Percentiles rank a stretch among this genome's conserved stretches.
Evolutionary conservation across 169 alveolate species (phyloP).

Genomic region (Plasmodium vinckei): DNA sequence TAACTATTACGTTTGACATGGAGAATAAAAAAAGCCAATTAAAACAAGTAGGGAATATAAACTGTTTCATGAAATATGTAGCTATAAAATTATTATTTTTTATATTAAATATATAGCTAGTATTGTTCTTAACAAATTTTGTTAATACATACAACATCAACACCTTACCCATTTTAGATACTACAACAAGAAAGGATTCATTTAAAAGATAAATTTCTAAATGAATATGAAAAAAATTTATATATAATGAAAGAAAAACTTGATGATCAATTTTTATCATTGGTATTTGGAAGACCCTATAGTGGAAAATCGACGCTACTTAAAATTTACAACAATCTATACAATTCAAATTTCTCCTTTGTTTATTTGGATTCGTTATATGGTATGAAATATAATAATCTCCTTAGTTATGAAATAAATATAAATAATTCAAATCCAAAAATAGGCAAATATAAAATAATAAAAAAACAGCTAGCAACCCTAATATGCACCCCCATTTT

Average conservation of each 20-base stretch:
- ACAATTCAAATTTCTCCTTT: constrained; percentile 21
- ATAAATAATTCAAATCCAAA: no score
- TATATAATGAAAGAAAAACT: constrained; percentile 62
- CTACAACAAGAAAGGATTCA: constrained; percentile 27
- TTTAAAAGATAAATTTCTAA: constrained; percentile 27
- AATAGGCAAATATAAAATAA: no score
- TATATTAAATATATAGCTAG: no score
- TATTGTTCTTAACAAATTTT: no score
- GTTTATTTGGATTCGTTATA: constrained; percentile 59
- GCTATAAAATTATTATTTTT: no score
- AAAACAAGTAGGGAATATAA: constrained; percentile 33
- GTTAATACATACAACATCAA: not conserved
- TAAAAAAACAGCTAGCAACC: no score
- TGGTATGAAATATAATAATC: constrained; percentile 12
- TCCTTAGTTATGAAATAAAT: no score
- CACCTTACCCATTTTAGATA: constrained; percentile 8
- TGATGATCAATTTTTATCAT: constrained; percentile 24
- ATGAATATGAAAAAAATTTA: constrained; percentile 39
- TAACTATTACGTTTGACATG: constrained; percentile 14
- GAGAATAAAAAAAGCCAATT: constrained; percentile 14
- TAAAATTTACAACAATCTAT: constrained; percentile 53
- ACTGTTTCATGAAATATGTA: no score
- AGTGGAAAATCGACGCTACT: constrained; percentile 61
- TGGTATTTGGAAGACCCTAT: constrained; percentile 32
- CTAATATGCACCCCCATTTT: no score